phyloP scores from a whole-genome alignment of 2,329 filamentous ascomycete genomes.

The Trichoderma gracile region DNA sequence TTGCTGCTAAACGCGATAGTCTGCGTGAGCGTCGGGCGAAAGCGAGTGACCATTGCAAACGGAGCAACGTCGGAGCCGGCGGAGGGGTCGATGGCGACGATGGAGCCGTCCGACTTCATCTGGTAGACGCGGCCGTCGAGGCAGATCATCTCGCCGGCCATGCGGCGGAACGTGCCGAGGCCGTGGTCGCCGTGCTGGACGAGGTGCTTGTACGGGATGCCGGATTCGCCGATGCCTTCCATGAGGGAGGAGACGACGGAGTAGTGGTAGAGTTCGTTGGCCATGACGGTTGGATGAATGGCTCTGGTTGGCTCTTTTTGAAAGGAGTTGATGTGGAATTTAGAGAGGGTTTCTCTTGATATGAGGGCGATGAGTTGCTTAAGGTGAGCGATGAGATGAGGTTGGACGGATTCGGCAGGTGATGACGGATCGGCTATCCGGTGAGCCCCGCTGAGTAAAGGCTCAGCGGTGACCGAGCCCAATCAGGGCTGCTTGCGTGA shows the following conservation, averaged over 20 bases:
- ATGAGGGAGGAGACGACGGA: slow-evolving; percentile 20
- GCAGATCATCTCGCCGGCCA: slow-evolving; percentile 17
- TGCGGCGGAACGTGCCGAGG: slow-evolving; percentile 19
- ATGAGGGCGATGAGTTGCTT: no score
- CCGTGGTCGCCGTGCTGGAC: slow-evolving; percentile 1
- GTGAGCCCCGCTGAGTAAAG: no score
- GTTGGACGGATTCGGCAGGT: no score
- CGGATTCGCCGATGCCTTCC: slow-evolving; percentile 4
- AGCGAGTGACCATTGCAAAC: slow-evolving; percentile 14
- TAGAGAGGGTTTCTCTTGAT: no score
- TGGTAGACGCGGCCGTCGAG: slow-evolving; percentile 12
- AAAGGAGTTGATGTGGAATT: no score
- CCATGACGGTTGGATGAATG: neutral
- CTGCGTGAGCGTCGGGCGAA: neutral
- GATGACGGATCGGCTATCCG: no score
- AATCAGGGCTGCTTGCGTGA: no score
- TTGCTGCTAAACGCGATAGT: neutral
- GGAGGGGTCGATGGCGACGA: neutral
- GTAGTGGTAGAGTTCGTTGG: slow-evolving; percentile 18
- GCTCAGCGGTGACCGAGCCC: no score
- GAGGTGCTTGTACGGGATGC: neutral
- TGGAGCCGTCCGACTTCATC: slow-evolving; percentile 18
- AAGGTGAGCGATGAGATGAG: no score
- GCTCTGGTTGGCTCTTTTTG: no score
- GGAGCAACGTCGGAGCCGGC: neutral